Conservation (phyloP, 306 rosid species). For the Elaeagnus macrophylla region DNA sequence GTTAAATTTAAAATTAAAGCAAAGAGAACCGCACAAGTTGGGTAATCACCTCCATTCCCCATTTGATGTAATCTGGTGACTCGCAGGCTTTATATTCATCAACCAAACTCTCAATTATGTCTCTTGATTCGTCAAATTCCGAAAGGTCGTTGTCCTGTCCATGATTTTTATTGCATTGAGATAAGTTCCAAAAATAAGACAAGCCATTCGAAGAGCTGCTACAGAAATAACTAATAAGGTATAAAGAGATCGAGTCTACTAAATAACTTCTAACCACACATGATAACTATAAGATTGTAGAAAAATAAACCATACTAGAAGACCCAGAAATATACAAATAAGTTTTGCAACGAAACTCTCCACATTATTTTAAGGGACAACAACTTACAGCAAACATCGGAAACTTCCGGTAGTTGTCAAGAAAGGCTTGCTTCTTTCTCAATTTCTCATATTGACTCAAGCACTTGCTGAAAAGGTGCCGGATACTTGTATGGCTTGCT, state of each 20-base stretch:
- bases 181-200: conserved; percentile 18
- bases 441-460: conserved; percentile 90
- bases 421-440: conserved; percentile 97
- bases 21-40: conserved; percentile 5
- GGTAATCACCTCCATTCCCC: conserved; percentile 95
- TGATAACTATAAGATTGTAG: background rate
- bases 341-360: conserved; percentile 6
- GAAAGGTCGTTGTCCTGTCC: conserved; percentile 97
- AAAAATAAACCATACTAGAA: conserved; percentile 1
- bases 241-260: background rate
- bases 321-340: conserved; percentile 4
- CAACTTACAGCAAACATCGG: conserved; percentile 97
- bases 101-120: conserved; percentile 85
- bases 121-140: conserved; percentile 97
- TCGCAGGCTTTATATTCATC: conserved; percentile 98
- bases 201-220: background rate
- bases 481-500: conserved; percentile 95
- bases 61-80: conserved; percentile 97
- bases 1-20: conserved; percentile 11
- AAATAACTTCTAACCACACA: conserved; percentile 1
- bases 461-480: conserved; percentile 95
- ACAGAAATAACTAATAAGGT: background rate
- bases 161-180: conserved; percentile 18
- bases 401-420: conserved; percentile 92
- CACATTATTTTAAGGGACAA: conserved; percentile 5